Evolutionary conservation across 257 asterid genomes (phyloP).

Genomic region (Nicotiana tabacum): DNA sequence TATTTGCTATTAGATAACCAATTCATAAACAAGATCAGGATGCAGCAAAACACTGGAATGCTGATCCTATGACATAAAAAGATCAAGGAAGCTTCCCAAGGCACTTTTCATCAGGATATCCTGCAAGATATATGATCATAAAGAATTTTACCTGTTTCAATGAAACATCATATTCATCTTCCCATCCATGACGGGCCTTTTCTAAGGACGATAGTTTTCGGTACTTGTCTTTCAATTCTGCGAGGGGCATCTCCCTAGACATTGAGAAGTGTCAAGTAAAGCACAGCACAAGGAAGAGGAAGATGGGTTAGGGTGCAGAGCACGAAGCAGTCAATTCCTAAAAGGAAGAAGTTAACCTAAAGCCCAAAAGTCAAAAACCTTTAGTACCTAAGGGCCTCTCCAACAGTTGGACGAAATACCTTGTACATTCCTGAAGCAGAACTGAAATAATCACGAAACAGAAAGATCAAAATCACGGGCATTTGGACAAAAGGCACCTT

Average conservation of each 20-base stretch:
- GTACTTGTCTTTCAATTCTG: conserved; percentile 84
- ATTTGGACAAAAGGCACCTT: conserved; percentile 3
- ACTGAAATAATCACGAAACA: conserved; percentile 41
- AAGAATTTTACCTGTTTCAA: conserved; percentile 61
- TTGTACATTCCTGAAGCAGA: conserved; percentile 68
- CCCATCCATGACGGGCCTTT: conserved; percentile 83
- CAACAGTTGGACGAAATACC: conserved; percentile 82
- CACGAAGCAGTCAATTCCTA: background rate
- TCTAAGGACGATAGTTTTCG: conserved; percentile 56
- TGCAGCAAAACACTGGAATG: background rate
- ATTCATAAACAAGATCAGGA: background rate
- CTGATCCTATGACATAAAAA: background rate
- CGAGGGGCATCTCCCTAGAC: conserved; percentile 84
- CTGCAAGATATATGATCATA: background rate
- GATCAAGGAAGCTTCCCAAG: background rate
- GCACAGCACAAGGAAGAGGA: background rate
- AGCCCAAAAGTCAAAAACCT: background rate
- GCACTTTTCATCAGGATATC: conserved; percentile 7
- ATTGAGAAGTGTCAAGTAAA: conserved; percentile 14
- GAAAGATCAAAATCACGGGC: conserved; percentile 4
- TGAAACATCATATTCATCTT: conserved; percentile 71
- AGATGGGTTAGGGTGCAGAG: background rate
- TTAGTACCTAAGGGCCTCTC: conserved; percentile 82
- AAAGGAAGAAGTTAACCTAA: conserved; percentile 1
- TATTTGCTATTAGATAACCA: background rate